Percentiles rank a stretch among this genome's conserved stretches.
Conservation (phyloP, 345 rosid species). For the Acer campestre region DNA sequence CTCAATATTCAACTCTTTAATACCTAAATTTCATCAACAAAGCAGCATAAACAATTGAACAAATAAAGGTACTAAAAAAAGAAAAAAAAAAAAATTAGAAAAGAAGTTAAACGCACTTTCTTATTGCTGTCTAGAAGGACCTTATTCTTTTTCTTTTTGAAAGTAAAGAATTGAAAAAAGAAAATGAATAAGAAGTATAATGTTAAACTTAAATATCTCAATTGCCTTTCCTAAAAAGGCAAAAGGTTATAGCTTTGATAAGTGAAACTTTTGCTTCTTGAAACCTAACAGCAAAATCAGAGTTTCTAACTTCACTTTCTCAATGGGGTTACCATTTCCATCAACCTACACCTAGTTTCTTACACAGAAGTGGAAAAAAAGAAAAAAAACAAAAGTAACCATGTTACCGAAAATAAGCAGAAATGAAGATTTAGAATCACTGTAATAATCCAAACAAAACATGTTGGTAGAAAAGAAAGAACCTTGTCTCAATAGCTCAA, state of each 20-base stretch:
- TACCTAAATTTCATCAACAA: conserved; percentile 42
- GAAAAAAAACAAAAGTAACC: not conserved
- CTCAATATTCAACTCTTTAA: conserved; percentile 58
- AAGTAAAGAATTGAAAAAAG: not conserved
- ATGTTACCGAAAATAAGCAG: not conserved
- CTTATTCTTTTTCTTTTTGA: not conserved
- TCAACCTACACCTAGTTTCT: not conserved
- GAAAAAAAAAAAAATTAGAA: no score
- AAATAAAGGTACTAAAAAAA: not conserved
- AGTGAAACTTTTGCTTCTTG: not conserved
- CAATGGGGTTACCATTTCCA: not conserved
- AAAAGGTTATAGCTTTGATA: not conserved
- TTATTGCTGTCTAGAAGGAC: not conserved
- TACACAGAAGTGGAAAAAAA: not conserved
- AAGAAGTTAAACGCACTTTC: not conserved
- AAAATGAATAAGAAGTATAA: not conserved
- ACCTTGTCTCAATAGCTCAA: conserved; percentile 84
- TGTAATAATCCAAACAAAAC: not conserved
- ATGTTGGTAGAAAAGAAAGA: not conserved
- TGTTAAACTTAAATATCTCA: not conserved
- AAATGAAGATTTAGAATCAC: not conserved
- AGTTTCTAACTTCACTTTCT: not conserved
- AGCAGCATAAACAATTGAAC: not conserved
- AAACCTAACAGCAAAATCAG: not conserved
- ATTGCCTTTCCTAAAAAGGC: not conserved